phyloP scores from a whole-genome alignment of 495 filamentous ascomycete genomes.

The Aspergillus steynii region DNA sequence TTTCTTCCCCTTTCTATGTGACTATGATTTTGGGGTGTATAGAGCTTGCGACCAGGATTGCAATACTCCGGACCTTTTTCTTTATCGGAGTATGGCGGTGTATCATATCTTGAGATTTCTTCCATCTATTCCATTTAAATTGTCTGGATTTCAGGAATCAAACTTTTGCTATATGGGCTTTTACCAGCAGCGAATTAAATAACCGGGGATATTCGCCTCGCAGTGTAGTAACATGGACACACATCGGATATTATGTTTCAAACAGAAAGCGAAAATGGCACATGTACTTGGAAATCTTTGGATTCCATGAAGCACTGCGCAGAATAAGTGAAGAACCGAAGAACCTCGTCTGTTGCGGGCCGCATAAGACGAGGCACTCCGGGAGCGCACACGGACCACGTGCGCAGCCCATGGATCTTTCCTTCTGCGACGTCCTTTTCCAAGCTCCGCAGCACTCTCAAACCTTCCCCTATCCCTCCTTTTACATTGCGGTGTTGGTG shows the following conservation, averaged over 20 bases:
- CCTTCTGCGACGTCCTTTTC: conserved; percentile 4
- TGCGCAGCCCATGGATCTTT: conserved; percentile 14
- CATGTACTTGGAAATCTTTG: too few relatives aligned
- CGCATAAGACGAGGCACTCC: conserved; percentile 1
- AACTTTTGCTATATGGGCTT: background rate
- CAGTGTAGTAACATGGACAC: too few relatives aligned
- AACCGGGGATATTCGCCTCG: too few relatives aligned
- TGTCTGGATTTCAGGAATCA: too few relatives aligned
- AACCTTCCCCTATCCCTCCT: background rate
- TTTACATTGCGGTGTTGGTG: background rate
- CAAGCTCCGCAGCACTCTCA: background rate
- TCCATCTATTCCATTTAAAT: too few relatives aligned
- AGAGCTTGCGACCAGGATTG: conserved; percentile 3
- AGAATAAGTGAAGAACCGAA: too few relatives aligned
- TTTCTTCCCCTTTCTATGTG: conserved; percentile 10
- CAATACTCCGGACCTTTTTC: background rate
- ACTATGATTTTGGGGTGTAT: conserved; percentile 8
- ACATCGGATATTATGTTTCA: too few relatives aligned
- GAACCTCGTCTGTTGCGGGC: too few relatives aligned
- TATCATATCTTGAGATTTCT: background rate
- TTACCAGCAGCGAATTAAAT: background rate
- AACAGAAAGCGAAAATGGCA: too few relatives aligned
- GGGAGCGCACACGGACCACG: conserved; percentile 15
- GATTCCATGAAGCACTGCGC: too few relatives aligned
- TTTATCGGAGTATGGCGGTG: background rate